phyloP scores from a whole-genome alignment of 2,329 filamentous ascomycete genomes.

The Trichophyton equinum region DNA sequence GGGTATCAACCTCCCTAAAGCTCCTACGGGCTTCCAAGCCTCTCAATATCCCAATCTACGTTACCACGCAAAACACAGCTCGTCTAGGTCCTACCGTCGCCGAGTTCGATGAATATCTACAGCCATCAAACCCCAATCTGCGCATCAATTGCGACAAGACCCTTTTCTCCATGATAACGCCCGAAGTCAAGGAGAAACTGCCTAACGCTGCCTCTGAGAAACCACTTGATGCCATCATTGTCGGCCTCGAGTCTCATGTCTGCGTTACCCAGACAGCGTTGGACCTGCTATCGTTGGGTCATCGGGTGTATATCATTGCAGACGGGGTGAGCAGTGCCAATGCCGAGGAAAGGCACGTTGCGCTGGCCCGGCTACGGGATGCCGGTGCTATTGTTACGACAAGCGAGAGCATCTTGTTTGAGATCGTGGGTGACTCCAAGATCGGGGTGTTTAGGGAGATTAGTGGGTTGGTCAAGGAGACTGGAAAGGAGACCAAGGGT shows the following conservation, averaged over 20 bases:
- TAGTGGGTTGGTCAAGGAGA: constrained; percentile 67
- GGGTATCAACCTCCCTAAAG: constrained; percentile 55
- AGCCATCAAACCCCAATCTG: constrained; percentile 37
- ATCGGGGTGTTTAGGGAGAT: constrained; percentile 59
- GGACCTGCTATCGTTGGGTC: constrained; percentile 61
- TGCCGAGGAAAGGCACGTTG: constrained; percentile 64
- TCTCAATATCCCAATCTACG: constrained; percentile 59
- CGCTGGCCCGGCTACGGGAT: constrained; percentile 59
- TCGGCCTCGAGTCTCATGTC: constrained; percentile 89
- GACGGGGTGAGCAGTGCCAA: constrained; percentile 88
- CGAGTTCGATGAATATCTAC: constrained; percentile 49
- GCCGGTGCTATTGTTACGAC: constrained; percentile 71
- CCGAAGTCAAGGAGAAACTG: constrained; percentile 43
- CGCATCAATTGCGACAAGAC: constrained; percentile 67
- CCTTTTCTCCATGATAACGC: constrained; percentile 74
- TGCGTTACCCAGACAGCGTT: constrained; percentile 88
- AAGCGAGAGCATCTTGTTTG: constrained; percentile 82
- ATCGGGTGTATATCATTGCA: constrained; percentile 73
- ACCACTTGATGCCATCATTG: constrained; percentile 54
- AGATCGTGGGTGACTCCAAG: constrained; percentile 71
- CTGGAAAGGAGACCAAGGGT: constrained; percentile 54
- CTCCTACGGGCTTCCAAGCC: constrained; percentile 46
- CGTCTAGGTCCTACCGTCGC: constrained; percentile 70
- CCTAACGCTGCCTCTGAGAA: constrained; percentile 20
- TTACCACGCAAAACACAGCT: constrained; percentile 71